Evolutionary conservation across 23 red algal genomes (phyloP), one percentile per base, ranked within the genome.

Genomic region (Gracilariopsis chorda): DNA sequence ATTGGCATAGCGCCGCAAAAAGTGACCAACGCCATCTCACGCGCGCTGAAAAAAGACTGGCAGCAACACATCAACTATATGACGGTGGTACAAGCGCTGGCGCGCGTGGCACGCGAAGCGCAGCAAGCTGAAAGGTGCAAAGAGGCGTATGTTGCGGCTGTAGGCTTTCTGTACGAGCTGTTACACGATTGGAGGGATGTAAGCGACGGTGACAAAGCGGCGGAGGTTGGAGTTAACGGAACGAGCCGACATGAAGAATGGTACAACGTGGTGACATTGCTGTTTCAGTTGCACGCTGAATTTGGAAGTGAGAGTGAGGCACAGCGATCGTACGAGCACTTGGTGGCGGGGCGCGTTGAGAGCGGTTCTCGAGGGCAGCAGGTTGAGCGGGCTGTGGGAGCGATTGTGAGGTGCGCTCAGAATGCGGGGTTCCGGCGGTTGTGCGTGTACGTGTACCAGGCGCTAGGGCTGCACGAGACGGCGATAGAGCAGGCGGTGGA

Each of bases 241-340:
- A 53, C 29, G 29, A 46, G 1, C 2, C 0, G 13, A 2, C 45
- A 44, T 30, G 25, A 48, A 8, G 87, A 58, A 8, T 91, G 87
- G 87, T 40, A 69, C 52, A 91, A 58, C 24, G 33, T 81, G 32
- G 67, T 81, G 12, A 70, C 44, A 9, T 91, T 91, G 57, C 53
- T 91, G 40, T 91, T 91, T 45, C 58, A 65, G 48, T 62, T 91
- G 57, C 87, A 91, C 58, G 71, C 87, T 13, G 87, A 91, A 61
- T 81, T 80, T 72, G 87, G 87, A 20, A 81, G 43, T 8, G 73
- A 80, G 39, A 55, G 20, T 19, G 87, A 91, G 13, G 72, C 87
- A 12, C 73, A 91, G 75, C 37, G 73, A 8, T 91, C 87, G 42
- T 91, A 49, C 48, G 72, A 80, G 36, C 43, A 67, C 16, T 57